Conservation (phyloP, 257 asterid genomes). For the Solanum paucissectum region DNA sequence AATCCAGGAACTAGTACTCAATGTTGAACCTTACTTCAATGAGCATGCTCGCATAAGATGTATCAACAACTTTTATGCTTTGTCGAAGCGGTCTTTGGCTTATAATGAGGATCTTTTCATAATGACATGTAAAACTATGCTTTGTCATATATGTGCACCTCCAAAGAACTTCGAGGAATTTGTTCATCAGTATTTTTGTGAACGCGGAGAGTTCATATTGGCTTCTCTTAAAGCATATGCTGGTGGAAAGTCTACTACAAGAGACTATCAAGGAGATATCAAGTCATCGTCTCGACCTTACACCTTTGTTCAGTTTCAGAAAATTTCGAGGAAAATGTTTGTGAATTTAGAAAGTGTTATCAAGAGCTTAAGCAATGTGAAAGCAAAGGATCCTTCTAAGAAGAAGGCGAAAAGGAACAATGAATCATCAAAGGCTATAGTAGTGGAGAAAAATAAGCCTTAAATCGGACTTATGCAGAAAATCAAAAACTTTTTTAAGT, state of each 20-base stretch:
- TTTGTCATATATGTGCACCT: conserved; percentile 9
- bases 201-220: conserved; percentile 12
- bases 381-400: neutral
- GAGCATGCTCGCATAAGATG: conserved; percentile 21
- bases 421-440: neutral
- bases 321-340: neutral
- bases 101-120: conserved; percentile 27
- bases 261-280: conserved; percentile 2
- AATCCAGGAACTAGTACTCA: conserved; percentile 57
- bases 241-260: conserved; percentile 9
- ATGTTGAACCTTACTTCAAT: conserved; percentile 38
- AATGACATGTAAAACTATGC: conserved; percentile 40
- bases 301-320: conserved; percentile 8
- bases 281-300: neutral
- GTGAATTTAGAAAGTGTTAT: neutral
- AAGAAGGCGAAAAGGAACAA: neutral
- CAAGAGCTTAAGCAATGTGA: neutral
- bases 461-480: neutral
- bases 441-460: neutral
- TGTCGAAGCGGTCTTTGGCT: conserved; percentile 3
- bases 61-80: neutral
- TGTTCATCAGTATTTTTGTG: conserved; percentile 21
- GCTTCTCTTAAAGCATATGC: conserved; percentile 21
- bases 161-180: conserved; percentile 36
- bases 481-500: neutral